These are phyloP conservation scores for Suillus brevipes DNA, from an alignment of 768 basidiomycete species.

Conservation along the genomic window DNA sequence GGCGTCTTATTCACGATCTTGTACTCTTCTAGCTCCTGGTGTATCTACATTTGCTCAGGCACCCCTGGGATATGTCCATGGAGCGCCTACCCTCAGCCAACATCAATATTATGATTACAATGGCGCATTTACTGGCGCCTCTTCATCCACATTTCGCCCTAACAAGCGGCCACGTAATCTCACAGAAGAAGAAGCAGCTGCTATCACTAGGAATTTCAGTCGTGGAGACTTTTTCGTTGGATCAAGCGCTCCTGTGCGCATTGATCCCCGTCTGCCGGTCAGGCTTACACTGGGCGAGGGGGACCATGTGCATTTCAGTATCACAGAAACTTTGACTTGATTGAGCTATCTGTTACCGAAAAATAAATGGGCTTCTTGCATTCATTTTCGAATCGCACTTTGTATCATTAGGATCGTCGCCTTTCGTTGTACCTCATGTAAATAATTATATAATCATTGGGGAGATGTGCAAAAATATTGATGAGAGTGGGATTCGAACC, in stretches of 20 bases:
- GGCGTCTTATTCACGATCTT: slow-evolving; percentile 12
- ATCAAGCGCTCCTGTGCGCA: slow-evolving; percentile 76
- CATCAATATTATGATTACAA: slow-evolving; percentile 79
- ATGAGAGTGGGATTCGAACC: slow-evolving; percentile 43
- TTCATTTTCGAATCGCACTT: slow-evolving; percentile 12
- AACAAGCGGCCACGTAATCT: slow-evolving; percentile 76
- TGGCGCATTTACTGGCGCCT: slow-evolving; percentile 64
- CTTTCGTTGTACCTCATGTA: neutral
- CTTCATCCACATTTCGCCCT: slow-evolving; percentile 77
- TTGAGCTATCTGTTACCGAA: slow-evolving; percentile 12
- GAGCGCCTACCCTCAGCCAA: slow-evolving; percentile 50
- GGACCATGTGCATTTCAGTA: slow-evolving; percentile 73
- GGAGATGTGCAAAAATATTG: slow-evolving; percentile 7
- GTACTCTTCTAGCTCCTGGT: slow-evolving; percentile 27
- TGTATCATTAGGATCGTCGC: neutral
- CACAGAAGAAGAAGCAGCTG: slow-evolving; percentile 81
- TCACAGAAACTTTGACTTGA: slow-evolving; percentile 49
- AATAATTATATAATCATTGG: neutral
- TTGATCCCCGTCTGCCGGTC: slow-evolving; percentile 79
- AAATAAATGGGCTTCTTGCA: slow-evolving; percentile 16
- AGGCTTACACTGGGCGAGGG: slow-evolving; percentile 79
- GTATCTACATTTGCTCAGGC: slow-evolving; percentile 40
- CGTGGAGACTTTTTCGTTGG: slow-evolving; percentile 85
- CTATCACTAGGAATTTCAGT: slow-evolving; percentile 79
- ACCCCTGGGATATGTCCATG: slow-evolving; percentile 39